phyloP scores from a whole-genome alignment of 1,284 basidiomycete species.

The Trichosporon sp. region DNA sequence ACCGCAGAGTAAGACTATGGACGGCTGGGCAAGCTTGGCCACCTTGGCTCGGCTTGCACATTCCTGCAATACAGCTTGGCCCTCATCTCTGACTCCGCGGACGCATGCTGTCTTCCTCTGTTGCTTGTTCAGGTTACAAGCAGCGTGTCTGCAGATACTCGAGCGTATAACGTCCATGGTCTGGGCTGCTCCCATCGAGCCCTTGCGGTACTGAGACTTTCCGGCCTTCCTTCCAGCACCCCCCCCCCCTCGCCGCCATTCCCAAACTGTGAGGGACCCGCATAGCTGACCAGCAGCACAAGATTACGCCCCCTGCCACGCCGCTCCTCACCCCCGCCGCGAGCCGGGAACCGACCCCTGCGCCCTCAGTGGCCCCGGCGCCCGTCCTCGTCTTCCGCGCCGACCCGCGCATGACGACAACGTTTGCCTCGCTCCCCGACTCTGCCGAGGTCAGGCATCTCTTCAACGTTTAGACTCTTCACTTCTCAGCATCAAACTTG shows the following conservation, averaged over 20 bases:
- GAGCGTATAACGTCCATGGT: no score
- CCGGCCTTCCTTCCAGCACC: no score
- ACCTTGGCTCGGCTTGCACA: background rate
- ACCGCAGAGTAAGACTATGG: background rate
- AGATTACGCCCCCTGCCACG: background rate
- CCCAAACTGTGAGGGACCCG: no score
- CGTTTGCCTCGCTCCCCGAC: constrained; percentile 36
- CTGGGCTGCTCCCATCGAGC: no score
- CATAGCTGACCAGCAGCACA: background rate
- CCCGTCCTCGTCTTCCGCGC: constrained; percentile 35
- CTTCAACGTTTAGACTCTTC: constrained; percentile 25
- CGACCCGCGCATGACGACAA: constrained; percentile 38
- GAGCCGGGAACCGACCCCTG: background rate
- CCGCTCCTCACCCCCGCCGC: background rate
- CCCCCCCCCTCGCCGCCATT: no score
- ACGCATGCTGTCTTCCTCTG: no score
- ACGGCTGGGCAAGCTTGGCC: no score
- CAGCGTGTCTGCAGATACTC: no score
- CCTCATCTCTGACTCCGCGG: no score
- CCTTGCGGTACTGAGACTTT: no score
- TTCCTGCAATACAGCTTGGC: background rate
- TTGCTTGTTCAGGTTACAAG: no score
- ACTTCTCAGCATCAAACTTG: background rate
- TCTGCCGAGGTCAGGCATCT: constrained; percentile 32
- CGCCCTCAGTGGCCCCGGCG: background rate